Base-by-base conservation (phyloP, 1,284 basidiomycete species). In the Naganishia albida region DNA sequence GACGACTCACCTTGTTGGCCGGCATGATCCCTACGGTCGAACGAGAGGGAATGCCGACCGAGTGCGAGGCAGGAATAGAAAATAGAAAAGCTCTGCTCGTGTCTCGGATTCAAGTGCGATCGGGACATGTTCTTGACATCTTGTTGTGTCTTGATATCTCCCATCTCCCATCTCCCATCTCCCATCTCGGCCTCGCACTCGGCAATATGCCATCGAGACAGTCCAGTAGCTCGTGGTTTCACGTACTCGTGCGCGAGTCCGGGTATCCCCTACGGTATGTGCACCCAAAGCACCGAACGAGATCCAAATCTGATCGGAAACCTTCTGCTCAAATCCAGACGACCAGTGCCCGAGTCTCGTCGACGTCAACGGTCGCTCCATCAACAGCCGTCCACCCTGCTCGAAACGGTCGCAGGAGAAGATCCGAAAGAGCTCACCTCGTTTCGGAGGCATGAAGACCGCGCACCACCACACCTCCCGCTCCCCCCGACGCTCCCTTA, bases 401-500 rank as follows among this genome's bases (percentile, higher is more conserved):
- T 60, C 34, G 46, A 51, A 18, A 60, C 57, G 10, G 38, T 60
- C 2, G 49, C 46, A 26, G 46, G 46, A 2, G 10, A 50, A 25
- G 57, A 50, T n/a, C 16, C 46, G 26, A 40, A 50, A 18, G 39
- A 25, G 7, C 7, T 23, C 38, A 48, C 15, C 13, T 34, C 46
- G 2, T 40, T 49, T 40, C 46, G 57, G 10, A 49, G 57, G 50
- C 46, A 38, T 18, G 57, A 60, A 46, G 34, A 60, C 38, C 34
- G 57, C 20, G 25, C 57, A 25, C 57, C 57, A n/a, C 60, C 64
- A 25, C 56, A 65, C 40, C 64, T 65, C 1, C 64, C 64, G 30
- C 49, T 65, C 20, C 64, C 64, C 44, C 64, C 64, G 7, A 40
- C 48, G 12, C 28, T 65, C 16, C 55, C 64, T 7, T 65, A 65